Percentiles rank a stretch among this genome's conserved stretches.
These are phyloP conservation scores for Flueggea neowawraea DNA, from an alignment of 441 rosid species.

Conservation along the genomic window DNA sequence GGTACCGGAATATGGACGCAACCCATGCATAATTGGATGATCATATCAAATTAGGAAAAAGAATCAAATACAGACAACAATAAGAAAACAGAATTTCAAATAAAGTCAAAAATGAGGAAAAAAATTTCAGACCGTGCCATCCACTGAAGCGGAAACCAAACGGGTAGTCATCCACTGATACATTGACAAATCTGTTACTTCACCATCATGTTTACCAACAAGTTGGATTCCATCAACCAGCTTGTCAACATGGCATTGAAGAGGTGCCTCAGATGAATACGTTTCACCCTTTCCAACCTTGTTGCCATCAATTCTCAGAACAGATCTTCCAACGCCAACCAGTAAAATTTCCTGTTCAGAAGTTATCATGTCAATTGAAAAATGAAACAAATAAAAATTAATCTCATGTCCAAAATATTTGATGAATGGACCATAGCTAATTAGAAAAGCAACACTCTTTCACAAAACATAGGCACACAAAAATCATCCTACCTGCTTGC, in stretches of 20 bases:
- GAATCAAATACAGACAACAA: not conserved
- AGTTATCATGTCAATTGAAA: not conserved
- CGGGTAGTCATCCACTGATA: conserved; percentile 87
- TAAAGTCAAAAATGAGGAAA: conserved; percentile 36
- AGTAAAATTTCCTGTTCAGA: conserved; percentile 74
- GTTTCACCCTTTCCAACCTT: conserved; percentile 59
- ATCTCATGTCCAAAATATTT: not conserved
- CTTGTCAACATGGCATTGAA: conserved; percentile 59
- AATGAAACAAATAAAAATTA: not conserved
- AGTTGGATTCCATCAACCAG: conserved; percentile 75
- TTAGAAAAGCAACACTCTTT: not conserved
- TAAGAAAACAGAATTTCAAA: conserved; percentile 19
- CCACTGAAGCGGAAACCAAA: conserved; percentile 84
- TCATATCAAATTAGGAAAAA: not conserved
- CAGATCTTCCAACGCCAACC: conserved; percentile 67
- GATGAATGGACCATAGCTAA: not conserved
- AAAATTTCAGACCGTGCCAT: conserved; percentile 74
- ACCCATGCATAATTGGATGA: too few relatives aligned
- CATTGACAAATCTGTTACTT: conserved; percentile 86
- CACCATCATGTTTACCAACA: conserved; percentile 86
- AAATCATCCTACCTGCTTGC: conserved; percentile 68
- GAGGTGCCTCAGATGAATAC: conserved; percentile 71
- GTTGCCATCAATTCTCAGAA: conserved; percentile 68
- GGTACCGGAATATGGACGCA: too few relatives aligned
- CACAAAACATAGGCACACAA: not conserved